Evolutionary conservation across 2,329 filamentous ascomycete species (phyloP).

Genomic region (Mariannaea elegans): DNA sequence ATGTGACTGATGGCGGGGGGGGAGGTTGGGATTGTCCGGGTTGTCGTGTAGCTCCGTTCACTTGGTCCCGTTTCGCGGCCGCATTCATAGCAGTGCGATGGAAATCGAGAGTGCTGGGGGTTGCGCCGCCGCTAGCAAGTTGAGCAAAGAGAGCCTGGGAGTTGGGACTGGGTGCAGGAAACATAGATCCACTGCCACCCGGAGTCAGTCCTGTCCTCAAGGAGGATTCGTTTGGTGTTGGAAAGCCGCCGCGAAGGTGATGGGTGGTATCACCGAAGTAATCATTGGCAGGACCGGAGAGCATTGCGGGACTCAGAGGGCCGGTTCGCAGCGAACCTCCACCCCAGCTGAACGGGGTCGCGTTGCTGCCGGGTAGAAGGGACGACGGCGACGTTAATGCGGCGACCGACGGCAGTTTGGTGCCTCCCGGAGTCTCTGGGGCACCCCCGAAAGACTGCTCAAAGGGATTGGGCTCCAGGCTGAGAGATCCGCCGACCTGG

Average conservation of each 20-base stretch:
- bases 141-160: conserved; percentile 84
- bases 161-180: conserved; percentile 89
- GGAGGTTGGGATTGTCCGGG: conserved; percentile 49
- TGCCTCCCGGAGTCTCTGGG: conserved; percentile 83
- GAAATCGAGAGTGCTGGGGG: conserved; percentile 91
- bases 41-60: conserved; percentile 44
- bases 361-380: conserved; percentile 76
- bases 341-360: conserved; percentile 80
- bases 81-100: conserved; percentile 91
- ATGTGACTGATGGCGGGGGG: conserved; percentile 49
- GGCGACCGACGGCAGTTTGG: conserved; percentile 87
- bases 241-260: conserved; percentile 83
- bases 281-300: conserved; percentile 84
- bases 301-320: conserved; percentile 95
- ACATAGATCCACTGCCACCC: conserved; percentile 96
- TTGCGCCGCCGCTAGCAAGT: conserved; percentile 82
- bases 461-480: conserved; percentile 93
- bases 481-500: conserved; percentile 64
- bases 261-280: conserved; percentile 87
- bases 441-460: conserved; percentile 86
- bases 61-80: conserved; percentile 68
- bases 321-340: conserved; percentile 88
- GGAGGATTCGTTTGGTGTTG: conserved; percentile 96
- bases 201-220: conserved; percentile 91
- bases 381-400: conserved; percentile 90